Evolutionary conservation across 73 alveolate species (phyloP).

Genomic region (Paraurostyla sp.): DNA sequence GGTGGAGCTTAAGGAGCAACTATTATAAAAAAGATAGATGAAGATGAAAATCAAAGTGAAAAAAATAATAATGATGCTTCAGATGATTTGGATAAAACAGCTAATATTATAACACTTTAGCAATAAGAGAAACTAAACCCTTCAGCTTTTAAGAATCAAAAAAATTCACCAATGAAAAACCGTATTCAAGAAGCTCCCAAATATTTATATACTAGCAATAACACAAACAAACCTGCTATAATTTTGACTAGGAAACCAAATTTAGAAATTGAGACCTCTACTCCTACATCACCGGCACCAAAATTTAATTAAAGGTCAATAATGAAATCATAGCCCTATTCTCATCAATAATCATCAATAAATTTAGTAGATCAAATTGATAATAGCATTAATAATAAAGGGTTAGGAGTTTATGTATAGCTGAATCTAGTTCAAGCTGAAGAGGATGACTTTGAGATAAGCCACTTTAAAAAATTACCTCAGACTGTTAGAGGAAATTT

Average conservation of each 20-base stretch:
- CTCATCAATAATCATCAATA: no score
- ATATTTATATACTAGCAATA: no score
- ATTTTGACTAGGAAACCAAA: no score
- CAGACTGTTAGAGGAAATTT: neutral
- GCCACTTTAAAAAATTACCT: neutral
- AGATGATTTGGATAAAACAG: slow-evolving; percentile 23
- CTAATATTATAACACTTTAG: neutral
- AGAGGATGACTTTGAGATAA: neutral
- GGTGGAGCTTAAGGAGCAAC: neutral
- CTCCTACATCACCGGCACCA: no score
- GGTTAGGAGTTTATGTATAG: neutral
- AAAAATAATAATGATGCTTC: neutral
- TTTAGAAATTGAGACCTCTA: no score
- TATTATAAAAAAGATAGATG: neutral
- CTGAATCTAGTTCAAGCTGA: neutral
- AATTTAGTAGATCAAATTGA: neutral
- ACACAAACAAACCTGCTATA: no score
- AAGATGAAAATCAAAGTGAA: slow-evolving; percentile 8
- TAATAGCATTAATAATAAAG: neutral
- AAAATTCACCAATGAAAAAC: neutral
- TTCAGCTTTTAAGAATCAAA: neutral
- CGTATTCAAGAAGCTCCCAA: no score
- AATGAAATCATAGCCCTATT: no score
- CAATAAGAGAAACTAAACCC: neutral
- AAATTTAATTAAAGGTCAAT: no score